Evolutionary conservation across 306 rosid genomes (phyloP), one percentile per base, ranked within the genome.

Genomic region (Casuarina equisetifolia): DNA sequence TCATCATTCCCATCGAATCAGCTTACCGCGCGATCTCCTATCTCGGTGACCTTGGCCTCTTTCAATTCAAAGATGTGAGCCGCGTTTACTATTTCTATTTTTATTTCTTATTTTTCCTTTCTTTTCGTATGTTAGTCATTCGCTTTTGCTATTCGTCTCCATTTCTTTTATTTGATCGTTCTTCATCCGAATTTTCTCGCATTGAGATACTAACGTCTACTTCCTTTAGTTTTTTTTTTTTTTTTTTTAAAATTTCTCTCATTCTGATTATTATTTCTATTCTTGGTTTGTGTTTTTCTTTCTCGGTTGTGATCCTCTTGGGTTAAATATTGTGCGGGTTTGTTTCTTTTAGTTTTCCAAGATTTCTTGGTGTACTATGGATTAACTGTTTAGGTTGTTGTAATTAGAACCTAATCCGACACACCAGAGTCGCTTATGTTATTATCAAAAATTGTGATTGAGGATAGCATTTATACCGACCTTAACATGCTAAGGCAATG

Each of bases 1-100:
- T 90, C 73, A 90, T 94, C 77, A 90, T 94, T 83, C 96, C 97
- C 51, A 83, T 83, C 49, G 98, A 94, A 78, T 77, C 97, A 40
- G 92, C 89, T 84, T 74, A 79, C 63, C 84, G 82, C 72, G 75
- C 90, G 74, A 77, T 92, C 78, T 82, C 90, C 4, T 89, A 92
- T 75, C 91, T 92, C 20, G 97, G 97, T 39, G 92, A 89, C 63
- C 94, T 92, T 42, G 92, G 91, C 39, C 96, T 90, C 74, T 85
- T 94, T 69, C 97, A 94, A 79, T 90, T 94, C 93, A 90, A 86
- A 80, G 93, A 94, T 72, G 95, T 90, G 16, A 45, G 79, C 43
- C 20, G 17, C 55, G 20, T 63, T 20, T 73, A 54, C 57, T 0
- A 43, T 66, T 16, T 38, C 17, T 44, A 63, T 49, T 57, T 69